phyloP scores from a whole-genome alignment of 495 filamentous ascomycete genomes.

The Parathielavia hyrcaniae region DNA sequence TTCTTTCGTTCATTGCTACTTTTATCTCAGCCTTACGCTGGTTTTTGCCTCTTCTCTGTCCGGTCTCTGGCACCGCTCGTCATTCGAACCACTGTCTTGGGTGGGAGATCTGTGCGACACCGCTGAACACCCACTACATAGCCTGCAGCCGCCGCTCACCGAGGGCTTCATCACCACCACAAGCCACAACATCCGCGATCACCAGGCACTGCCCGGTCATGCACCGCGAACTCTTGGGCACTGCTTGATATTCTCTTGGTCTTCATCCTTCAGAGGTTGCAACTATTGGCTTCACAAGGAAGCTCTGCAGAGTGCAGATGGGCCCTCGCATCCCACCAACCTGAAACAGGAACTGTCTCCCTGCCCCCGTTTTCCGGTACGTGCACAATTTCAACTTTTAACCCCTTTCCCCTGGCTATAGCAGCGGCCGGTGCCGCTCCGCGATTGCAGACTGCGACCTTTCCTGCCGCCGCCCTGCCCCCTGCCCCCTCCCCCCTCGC shows the following conservation, averaged over 20 bases:
- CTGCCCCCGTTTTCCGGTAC: conserved; percentile 22
- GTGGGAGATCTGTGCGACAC: neutral
- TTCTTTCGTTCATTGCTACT: neutral
- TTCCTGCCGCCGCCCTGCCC: conserved; percentile 2
- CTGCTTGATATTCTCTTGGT: conserved; percentile 42
- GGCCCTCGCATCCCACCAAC: conserved; percentile 26
- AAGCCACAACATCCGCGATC: neutral
- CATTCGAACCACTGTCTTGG: neutral
- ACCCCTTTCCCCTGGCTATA: conserved; percentile 7
- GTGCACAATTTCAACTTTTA: conserved; percentile 21
- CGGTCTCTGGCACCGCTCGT: neutral
- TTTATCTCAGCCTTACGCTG: neutral
- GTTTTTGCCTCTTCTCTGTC: neutral
- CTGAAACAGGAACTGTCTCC: conserved; percentile 32
- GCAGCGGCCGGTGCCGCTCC: conserved; percentile 11
- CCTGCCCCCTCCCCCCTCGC: conserved; percentile 11
- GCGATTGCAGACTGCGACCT: conserved; percentile 11
- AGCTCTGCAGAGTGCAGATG: conserved; percentile 12
- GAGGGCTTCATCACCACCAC: neutral
- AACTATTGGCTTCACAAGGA: conserved; percentile 13
- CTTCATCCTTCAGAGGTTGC: conserved; percentile 32
- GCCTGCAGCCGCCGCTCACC: neutral
- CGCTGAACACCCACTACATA: neutral
- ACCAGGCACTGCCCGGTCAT: neutral
- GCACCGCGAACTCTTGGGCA: neutral